These are phyloP conservation scores for Micractinium sp. DNA, from an alignment of 139 green algal genomes.

Conservation along the genomic window DNA sequence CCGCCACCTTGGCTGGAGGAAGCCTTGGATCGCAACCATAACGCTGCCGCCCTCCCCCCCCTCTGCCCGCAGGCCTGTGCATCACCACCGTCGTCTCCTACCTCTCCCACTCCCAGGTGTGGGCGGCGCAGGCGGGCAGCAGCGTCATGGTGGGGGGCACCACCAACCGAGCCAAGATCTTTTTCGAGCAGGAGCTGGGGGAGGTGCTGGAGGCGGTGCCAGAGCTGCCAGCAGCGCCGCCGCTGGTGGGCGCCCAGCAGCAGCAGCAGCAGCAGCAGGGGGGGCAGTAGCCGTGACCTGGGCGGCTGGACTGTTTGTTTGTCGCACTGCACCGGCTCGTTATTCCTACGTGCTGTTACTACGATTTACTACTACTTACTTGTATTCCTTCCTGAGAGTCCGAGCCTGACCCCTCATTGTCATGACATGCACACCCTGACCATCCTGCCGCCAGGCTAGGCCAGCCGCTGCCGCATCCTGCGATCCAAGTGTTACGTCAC, in stretches of 20 bases:
- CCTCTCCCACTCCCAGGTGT: slow-evolving; percentile 94
- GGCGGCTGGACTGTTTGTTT: too few species aligned
- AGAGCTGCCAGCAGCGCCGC: slow-evolving; percentile 54
- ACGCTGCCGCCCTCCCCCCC: background rate
- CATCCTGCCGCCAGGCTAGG: too few species aligned
- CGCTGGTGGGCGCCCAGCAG: slow-evolving; percentile 1
- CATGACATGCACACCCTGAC: too few species aligned
- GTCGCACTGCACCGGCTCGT: too few species aligned
- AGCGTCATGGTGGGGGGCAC: slow-evolving; percentile 79
- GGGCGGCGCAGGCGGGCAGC: slow-evolving; percentile 76
- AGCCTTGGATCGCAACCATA: too few species aligned
- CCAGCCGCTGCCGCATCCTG: too few species aligned
- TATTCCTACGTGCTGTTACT: too few species aligned
- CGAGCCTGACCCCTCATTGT: too few species aligned
- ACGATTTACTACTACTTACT: too few species aligned
- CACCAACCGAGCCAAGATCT: slow-evolving; percentile 85
- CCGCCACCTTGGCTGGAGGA: too few species aligned
- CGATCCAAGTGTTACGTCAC: too few species aligned
- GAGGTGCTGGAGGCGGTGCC: slow-evolving; percentile 76
- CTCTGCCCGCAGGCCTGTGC: slow-evolving; percentile 76
- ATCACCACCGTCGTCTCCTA: slow-evolving; percentile 95
- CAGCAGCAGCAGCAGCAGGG: background rate
- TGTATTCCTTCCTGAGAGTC: too few species aligned
- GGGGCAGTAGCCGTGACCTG: background rate
- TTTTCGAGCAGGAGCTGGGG: slow-evolving; percentile 86